Base-by-base conservation (phyloP, 2,329 filamentous ascomycete species). In the Coniochaeta prunicola region DNA sequence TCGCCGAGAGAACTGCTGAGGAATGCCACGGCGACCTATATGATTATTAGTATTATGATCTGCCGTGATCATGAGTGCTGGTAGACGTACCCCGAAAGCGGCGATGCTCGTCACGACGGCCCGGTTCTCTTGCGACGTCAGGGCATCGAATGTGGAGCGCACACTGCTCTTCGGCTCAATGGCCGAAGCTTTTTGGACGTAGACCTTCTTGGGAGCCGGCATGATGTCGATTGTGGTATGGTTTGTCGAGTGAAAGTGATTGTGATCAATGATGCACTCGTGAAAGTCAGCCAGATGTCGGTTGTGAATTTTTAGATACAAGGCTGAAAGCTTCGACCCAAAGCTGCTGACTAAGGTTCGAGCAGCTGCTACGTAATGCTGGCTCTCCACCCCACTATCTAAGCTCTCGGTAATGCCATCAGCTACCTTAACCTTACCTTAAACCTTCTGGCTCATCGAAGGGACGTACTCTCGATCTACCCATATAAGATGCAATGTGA, bases 91-190 rank as follows among this genome's bases (percentile, higher is more conserved):
- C 54, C 80, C 81, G 68, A 86, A 87, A 61, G 84, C 73, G 54
- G 81, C 72, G 63, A 88, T 71, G 66, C 84, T 87, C 67, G 81
- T 79, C 61, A 88, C 83, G 59, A 88, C 80, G 60, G 82, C 78
- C 36, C 83, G 77, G 70, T 89, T 88, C 69, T 88, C 85, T 34
- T 84, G 73, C 57, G 80, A 78, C 53, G 83, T 86, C 66, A 88
- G 66, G 61, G 81, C 75, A 58, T 80, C 77, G 73, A 87, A 88
- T 60, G 79, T 73, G 57, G 74, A 75, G 64, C 74, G 74, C 65
- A 86, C 66, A 68, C 81, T 77, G 64, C 84, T 79, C 66, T 77
- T 80, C 58, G 75, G 70, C 62, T 74, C 73, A 48, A 73, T 72
- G 62, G 70, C 65, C 54, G 71, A 71, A 55, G 74, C 73, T 65